Evolutionary conservation across 1,284 basidiomycete species (phyloP).

Genomic region (Microbotryum lychnidis-dioicae): DNA sequence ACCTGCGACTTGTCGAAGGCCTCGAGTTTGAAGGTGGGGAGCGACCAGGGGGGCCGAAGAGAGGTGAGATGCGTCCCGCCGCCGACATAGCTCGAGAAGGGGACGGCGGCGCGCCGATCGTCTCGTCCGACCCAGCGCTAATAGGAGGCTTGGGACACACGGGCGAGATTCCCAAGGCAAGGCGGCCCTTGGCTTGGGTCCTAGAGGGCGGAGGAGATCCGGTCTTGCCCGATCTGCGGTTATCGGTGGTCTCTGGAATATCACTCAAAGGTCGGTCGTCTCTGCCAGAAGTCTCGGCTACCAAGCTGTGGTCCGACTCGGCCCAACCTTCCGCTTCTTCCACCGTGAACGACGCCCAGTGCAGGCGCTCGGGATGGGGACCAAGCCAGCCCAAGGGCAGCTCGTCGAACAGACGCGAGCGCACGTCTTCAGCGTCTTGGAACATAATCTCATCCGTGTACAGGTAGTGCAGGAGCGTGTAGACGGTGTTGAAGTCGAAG

Average conservation of each 20-base stretch:
- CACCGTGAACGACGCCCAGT: not conserved
- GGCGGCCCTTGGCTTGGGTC: not conserved
- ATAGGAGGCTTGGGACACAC: not conserved
- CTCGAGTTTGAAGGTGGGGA: not conserved
- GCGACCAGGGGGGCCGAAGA: not conserved
- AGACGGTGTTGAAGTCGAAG: constrained; percentile 70
- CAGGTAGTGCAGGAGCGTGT: constrained; percentile 72
- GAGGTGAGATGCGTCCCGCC: not conserved
- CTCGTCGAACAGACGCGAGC: constrained; percentile 27
- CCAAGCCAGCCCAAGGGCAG: constrained; percentile 1
- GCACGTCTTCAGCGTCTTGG: constrained; percentile 49
- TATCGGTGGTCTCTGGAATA: not conserved
- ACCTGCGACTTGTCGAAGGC: constrained; percentile 25
- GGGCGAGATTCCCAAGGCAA: not conserved
- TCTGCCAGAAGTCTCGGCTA: constrained; percentile 49
- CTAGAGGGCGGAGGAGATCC: not conserved
- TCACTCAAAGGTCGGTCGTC: constrained; percentile 58
- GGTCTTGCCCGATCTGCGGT: not conserved
- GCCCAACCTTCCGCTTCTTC: constrained; percentile 49
- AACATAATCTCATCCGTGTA: constrained; percentile 56
- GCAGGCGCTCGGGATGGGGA: not conserved
- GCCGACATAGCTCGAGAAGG: not conserved
- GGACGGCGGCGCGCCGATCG: not conserved
- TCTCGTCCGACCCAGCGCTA: no score
- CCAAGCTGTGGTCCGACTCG: constrained; percentile 54